phyloP scores from a whole-genome alignment of 768 basidiomycete genomes.

The Gloeopeniophorella convolvens region DNA sequence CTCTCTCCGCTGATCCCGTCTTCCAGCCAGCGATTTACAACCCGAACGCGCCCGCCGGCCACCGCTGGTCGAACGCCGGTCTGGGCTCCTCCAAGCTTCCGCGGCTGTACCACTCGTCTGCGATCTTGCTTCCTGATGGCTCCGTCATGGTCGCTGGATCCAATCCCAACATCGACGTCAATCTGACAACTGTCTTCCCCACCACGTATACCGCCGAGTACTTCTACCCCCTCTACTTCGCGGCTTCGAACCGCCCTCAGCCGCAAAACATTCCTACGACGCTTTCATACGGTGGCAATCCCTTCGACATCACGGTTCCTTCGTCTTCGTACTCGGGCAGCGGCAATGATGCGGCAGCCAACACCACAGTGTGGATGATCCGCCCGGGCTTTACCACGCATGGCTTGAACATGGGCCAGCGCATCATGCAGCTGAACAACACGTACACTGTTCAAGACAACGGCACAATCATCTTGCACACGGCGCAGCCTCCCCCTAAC shows the following conservation, averaged over 20 bases:
- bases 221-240: constrained; percentile 91
- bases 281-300: constrained; percentile 74
- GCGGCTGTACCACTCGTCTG: constrained; percentile 86
- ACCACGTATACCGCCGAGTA: constrained; percentile 78
- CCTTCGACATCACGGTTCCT: constrained; percentile 70
- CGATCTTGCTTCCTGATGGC: constrained; percentile 78
- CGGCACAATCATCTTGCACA: constrained; percentile 73
- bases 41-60: constrained; percentile 61
- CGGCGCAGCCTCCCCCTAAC: constrained; percentile 76
- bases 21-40: constrained; percentile 76
- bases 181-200: constrained; percentile 50
- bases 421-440: constrained; percentile 73
- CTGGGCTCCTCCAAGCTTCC: constrained; percentile 57
- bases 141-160: constrained; percentile 86
- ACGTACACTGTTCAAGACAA: constrained; percentile 75
- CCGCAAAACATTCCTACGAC: constrained; percentile 62
- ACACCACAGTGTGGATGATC: constrained; percentile 67
- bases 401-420: constrained; percentile 84
- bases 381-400: constrained; percentile 82
- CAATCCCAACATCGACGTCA: constrained; percentile 86
- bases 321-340: constrained; percentile 56
- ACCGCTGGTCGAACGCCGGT: constrained; percentile 68
- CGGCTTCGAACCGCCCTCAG: constrained; percentile 56
- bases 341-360: constrained; percentile 63
- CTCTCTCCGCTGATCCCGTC: constrained; percentile 73